Evolutionary conservation across 345 rosid species (phyloP).

Genomic region (Gossypium herbaceum): DNA sequence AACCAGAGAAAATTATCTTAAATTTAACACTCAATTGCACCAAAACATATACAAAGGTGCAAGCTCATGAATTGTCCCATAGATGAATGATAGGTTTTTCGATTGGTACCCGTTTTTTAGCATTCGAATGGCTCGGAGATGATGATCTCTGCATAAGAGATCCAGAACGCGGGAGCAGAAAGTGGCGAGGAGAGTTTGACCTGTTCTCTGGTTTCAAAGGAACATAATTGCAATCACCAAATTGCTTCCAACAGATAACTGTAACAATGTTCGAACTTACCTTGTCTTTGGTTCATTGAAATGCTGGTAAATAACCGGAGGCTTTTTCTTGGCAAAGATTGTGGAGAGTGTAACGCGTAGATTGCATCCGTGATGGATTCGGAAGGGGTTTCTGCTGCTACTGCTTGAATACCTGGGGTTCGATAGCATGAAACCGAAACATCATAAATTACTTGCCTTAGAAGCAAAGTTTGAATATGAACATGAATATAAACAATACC

Average conservation of each 20-base stretch:
- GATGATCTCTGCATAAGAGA: conserved; percentile 48
- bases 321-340: conserved; percentile 26
- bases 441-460: conserved; percentile 1
- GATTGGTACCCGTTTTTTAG: conserved; percentile 35
- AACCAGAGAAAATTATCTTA: not conserved
- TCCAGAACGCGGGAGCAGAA: conserved; percentile 40
- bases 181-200: conserved; percentile 47
- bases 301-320: conserved; percentile 33
- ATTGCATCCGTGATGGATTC: conserved; percentile 23
- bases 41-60: not conserved
- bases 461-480: not conserved
- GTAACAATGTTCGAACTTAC: conserved; percentile 17
- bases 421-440: not conserved
- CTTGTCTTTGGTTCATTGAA: conserved; percentile 32
- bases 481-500: conserved; percentile 4
- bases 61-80: not conserved
- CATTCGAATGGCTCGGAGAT: conserved; percentile 36
- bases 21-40: not conserved
- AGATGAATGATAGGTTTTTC: not conserved
- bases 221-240: conserved; percentile 4
- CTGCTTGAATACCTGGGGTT: conserved; percentile 38
- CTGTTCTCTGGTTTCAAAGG: conserved; percentile 37
- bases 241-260: not conserved
- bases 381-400: conserved; percentile 34
- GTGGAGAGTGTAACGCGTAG: conserved; percentile 30